Evolutionary conservation across 495 filamentous ascomycete genomes (phyloP).

Genomic region (Penicillium parvum): DNA sequence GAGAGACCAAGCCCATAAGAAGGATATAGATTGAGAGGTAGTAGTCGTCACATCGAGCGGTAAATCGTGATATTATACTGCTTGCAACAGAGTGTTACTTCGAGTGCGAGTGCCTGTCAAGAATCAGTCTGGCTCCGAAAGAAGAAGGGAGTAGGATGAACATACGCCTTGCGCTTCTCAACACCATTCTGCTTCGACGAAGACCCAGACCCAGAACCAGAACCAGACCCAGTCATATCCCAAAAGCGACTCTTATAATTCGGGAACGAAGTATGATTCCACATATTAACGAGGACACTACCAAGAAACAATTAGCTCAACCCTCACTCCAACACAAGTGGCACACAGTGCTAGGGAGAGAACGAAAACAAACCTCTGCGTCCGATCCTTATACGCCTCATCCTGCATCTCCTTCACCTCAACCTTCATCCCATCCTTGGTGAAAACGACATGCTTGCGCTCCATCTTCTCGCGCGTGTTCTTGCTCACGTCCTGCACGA

Average conservation of each 20-base stretch:
- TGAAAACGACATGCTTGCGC: constrained; percentile 72
- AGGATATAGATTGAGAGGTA: no score
- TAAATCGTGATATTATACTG: no score
- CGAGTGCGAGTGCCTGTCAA: no score
- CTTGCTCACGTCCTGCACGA: constrained; percentile 61
- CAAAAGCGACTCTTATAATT: constrained; percentile 57
- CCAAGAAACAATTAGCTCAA: constrained; percentile 3
- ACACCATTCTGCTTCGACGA: constrained; percentile 16
- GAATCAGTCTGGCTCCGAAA: neutral
- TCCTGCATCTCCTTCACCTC: constrained; percentile 68
- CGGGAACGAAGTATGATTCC: constrained; percentile 62
- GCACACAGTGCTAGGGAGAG: neutral
- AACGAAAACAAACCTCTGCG: constrained; percentile 56
- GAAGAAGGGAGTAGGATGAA: neutral
- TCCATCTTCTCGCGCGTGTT: constrained; percentile 72
- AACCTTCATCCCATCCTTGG: constrained; percentile 81
- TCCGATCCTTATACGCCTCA: constrained; percentile 78
- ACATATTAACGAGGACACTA: constrained; percentile 68
- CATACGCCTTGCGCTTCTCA: constrained; percentile 35
- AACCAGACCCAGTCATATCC: constrained; percentile 42
- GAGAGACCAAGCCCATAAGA: neutral
- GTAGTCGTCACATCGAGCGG: no score
- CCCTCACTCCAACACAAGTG: neutral
- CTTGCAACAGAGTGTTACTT: no score
- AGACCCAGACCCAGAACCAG: no score